Base-by-base conservation (phyloP, 371 early-diverging fungal genomes). In the Mortierella sp. region DNA sequence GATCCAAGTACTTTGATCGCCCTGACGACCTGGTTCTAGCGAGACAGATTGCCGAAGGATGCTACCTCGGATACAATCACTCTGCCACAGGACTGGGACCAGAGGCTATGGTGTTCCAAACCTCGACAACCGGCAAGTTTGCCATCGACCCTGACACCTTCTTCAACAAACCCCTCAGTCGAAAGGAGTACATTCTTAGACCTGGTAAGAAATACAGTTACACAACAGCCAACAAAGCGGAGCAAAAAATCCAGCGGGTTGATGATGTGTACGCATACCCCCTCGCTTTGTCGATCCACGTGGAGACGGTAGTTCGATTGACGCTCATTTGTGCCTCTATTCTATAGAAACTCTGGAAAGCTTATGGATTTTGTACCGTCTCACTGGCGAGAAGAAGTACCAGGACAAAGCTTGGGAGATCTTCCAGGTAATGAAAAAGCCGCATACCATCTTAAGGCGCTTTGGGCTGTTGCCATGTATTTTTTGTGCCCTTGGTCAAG, bases 331-430 rank as follows among this genome's bases (percentile, higher is more conserved):
- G 16, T 60, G 16, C 31, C 3, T 55, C 47, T 34, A 9, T 55
- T 42, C 11, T 1, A 21, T 71, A 83, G 97, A 97, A 89, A 94
- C 95, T 0, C 77, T 96, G 28, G 97, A 97, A 87, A 93, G 94
- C 72, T 80, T 97, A 21, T 97, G 93, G 90, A 89, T 93, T 34
- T 68, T 95, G 63, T 96, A 92, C 76, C 89, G 96, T 38, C 87
- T 95, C 19, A 96, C 96, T 24, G 94, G 95, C 1, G 93, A 96
- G 80, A 90, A 85, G 50, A 92, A 90, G 73, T 97, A 93, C 70
- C 93, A 95, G 83, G 95, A 95, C 77, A 91, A 94, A 82, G 96
- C 94, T 4, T 95, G 94, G 94, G 88, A 93, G 44, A 94, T 95
- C 54, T 94, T 95, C 81, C 81, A 91, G 82, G 83, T 83, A 79